Conservation (phyloP, 1,139 yeast species). For the Nakaseomyces glabratus region DNA sequence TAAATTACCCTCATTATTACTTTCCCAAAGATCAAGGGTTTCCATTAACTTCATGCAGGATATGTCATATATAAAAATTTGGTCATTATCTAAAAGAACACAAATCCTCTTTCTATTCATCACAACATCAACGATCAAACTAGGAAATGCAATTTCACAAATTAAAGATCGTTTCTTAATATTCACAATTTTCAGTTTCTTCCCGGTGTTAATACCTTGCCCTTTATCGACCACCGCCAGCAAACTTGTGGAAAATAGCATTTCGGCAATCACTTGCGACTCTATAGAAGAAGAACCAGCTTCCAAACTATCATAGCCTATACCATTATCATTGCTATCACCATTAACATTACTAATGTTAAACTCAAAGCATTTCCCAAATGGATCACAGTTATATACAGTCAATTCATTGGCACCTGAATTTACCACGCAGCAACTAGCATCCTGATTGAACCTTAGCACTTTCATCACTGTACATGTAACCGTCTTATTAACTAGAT, state of each 20-base stretch:
- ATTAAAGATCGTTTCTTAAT: conserved; percentile 41
- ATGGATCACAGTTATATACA: conserved; percentile 31
- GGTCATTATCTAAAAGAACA: conserved; percentile 51
- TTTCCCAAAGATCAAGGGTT: conserved; percentile 39
- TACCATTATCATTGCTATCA: conserved; percentile 6
- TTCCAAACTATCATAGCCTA: conserved; percentile 7
- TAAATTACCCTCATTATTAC: conserved; percentile 9
- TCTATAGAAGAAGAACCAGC: conserved; percentile 7
- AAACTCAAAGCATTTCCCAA: conserved; percentile 30
- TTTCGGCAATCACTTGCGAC: conserved; percentile 39
- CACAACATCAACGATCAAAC: conserved; percentile 49
- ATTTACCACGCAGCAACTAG: conserved; percentile 27
- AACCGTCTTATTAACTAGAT: too few relatives aligned
- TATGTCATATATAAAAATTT: conserved; percentile 62
- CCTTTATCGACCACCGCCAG: conserved; percentile 47
- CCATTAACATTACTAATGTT: conserved; percentile 11
- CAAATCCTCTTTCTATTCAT: conserved; percentile 59
- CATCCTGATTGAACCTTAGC: conserved; percentile 29
- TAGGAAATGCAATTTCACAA: conserved; percentile 55
- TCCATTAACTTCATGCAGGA: conserved; percentile 61
- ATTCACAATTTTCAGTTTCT: conserved; percentile 50
- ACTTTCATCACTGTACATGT: conserved; percentile 26
- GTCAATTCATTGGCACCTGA: conserved; percentile 16
- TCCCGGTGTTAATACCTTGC: conserved; percentile 36
- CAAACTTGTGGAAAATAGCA: conserved; percentile 63